Evolutionary conservation across 768 basidiomycete species (phyloP).

Genomic region (Leccinum subgranulosum): DNA sequence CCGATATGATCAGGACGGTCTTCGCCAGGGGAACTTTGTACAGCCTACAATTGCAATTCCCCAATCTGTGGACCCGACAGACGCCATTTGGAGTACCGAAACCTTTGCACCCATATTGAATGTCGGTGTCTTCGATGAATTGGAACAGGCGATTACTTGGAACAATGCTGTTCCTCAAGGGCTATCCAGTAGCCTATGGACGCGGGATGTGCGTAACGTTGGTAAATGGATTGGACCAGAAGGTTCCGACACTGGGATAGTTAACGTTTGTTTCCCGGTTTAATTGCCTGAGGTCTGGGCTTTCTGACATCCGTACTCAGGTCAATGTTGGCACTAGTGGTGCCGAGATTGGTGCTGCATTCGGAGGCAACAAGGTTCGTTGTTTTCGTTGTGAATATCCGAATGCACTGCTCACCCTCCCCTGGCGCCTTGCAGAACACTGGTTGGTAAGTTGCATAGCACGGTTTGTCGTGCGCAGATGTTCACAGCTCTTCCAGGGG

Average conservation of each 20-base stretch:
- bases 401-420: slow-evolving; percentile 10
- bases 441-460: slow-evolving; percentile 58
- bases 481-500: slow-evolving; percentile 54
- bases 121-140: slow-evolving; percentile 80
- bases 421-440: slow-evolving; percentile 55
- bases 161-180: slow-evolving; percentile 91
- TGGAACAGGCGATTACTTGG: slow-evolving; percentile 84
- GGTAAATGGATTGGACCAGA: slow-evolving; percentile 91
- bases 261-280: slow-evolving; percentile 59
- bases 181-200: slow-evolving; percentile 91
- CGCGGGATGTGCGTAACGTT: slow-evolving; percentile 74
- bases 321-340: slow-evolving; percentile 69
- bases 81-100: slow-evolving; percentile 72
- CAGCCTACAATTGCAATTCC: slow-evolving; percentile 82
- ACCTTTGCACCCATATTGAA: slow-evolving; percentile 89
- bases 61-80: slow-evolving; percentile 47
- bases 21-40: slow-evolving; percentile 81
- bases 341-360: slow-evolving; percentile 80
- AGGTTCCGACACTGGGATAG: slow-evolving; percentile 90
- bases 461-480: slow-evolving; percentile 14
- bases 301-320: slow-evolving; percentile 28
- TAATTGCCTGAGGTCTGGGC: neutral
- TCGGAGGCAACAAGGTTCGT: slow-evolving; percentile 88
- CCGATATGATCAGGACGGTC: slow-evolving; percentile 46
- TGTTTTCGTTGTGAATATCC: slow-evolving; percentile 9